phyloP scores from a whole-genome alignment of 2,329 filamentous ascomycete genomes.

The Aspergillus eucalypticola region DNA sequence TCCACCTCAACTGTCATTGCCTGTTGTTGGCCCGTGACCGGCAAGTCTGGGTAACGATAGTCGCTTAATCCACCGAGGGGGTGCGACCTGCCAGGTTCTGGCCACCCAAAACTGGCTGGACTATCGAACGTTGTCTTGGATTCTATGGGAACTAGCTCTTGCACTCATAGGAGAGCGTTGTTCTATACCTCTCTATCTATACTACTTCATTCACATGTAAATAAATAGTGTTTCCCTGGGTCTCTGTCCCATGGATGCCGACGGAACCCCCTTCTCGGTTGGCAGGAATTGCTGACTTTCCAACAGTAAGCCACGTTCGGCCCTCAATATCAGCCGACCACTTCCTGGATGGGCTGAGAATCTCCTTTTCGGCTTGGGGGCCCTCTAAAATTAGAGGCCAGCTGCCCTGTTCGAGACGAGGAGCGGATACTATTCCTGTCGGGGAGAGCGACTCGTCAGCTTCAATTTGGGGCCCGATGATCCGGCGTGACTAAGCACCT shows the following conservation, averaged over 20 bases:
- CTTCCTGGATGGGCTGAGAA: background rate
- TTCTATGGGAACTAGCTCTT: too few relatives aligned
- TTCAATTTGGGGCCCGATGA: background rate
- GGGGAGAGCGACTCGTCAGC: constrained; percentile 9
- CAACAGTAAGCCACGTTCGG: background rate
- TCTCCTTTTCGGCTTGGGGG: background rate
- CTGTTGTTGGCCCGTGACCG: constrained; percentile 7
- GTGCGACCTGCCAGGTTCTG: background rate
- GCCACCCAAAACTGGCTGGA: background rate
- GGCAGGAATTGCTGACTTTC: background rate
- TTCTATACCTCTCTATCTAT: background rate
- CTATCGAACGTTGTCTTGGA: too few relatives aligned
- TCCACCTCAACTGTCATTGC: constrained; percentile 9
- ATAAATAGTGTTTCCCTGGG: constrained; percentile 24
- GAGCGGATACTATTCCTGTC: constrained; percentile 9
- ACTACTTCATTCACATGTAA: constrained; percentile 4
- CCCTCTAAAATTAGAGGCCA: constrained; percentile 1
- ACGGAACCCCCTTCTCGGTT: constrained; percentile 11
- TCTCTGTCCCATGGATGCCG: constrained; percentile 13
- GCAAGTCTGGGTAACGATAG: constrained; percentile 7
- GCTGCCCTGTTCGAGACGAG: background rate
- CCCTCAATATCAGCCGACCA: background rate
- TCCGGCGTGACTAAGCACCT: background rate
- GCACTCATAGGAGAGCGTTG: background rate
- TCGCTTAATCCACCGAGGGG: background rate